A percentile compares a stretch with the other conserved stretches of the same genome.
phyloP scores from a whole-genome alignment of 139 green algal genomes.

The Picochlorum sp. region DNA sequence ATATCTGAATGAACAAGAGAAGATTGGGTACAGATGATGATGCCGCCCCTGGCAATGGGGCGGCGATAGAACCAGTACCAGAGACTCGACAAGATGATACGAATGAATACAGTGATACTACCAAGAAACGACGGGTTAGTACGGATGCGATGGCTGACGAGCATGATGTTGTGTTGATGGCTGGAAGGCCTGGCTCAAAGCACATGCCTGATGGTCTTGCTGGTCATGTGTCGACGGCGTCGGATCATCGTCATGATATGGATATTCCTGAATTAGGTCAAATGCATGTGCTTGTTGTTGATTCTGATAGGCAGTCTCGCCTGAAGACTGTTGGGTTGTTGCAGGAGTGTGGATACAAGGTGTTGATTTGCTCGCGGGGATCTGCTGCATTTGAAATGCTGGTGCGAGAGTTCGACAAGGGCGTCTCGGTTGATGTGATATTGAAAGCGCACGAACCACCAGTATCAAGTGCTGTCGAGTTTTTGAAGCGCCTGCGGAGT shows the following conservation, averaged over 20 bases:
- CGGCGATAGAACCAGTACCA: background rate
- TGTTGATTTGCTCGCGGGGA: background rate
- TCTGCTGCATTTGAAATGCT: background rate
- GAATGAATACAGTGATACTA: no score
- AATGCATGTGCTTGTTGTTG: conserved; percentile 20
- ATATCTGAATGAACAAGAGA: background rate
- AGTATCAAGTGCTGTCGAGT: conserved; percentile 35
- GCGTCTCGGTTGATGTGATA: conserved; percentile 43
- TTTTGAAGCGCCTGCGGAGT: conserved; percentile 39
- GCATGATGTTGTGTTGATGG: conserved; percentile 1
- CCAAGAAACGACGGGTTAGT: no score
- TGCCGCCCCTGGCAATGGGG: background rate
- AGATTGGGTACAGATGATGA: background rate
- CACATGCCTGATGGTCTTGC: background rate
- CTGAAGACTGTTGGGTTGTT: conserved; percentile 13
- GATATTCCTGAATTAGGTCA: background rate
- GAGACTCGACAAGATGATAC: background rate
- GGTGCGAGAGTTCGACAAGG: background rate
- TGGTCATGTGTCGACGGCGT: no score
- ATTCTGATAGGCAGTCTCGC: conserved; percentile 6
- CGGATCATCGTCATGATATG: background rate
- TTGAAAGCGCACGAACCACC: conserved; percentile 66
- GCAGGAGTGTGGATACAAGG: background rate
- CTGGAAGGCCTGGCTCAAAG: background rate
- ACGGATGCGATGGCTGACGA: background rate